Percentiles rank a stretch among this genome's conserved stretches.
phyloP scores from a whole-genome alignment of 1,284 basidiomycete species.

The Amylostereum areolatum region DNA sequence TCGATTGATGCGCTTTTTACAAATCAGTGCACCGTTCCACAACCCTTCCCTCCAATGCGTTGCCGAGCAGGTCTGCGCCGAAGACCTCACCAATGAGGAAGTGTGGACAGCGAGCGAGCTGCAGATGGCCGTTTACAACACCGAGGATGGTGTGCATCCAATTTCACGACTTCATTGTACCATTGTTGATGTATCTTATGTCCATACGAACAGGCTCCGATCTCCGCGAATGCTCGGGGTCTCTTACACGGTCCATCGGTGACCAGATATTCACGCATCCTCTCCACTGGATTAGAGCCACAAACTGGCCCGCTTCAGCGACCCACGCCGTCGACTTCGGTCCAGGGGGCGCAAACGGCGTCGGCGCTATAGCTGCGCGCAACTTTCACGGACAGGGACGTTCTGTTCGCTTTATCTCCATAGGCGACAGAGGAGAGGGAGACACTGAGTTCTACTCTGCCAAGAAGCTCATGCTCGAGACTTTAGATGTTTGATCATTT shows the following conservation, averaged over 20 bases:
- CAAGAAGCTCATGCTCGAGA: too few relatives aligned
- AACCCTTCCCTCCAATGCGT: constrained; percentile 77
- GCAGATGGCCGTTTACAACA: constrained; percentile 85
- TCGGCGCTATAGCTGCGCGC: constrained; percentile 85
- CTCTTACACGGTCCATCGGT: constrained; percentile 74
- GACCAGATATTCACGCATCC: constrained; percentile 91
- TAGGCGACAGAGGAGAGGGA: constrained; percentile 82
- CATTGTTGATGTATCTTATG: constrained; percentile 7
- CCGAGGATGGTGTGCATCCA: constrained; percentile 72
- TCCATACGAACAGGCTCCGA: constrained; percentile 59
- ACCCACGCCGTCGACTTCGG: constrained; percentile 97
- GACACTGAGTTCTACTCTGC: constrained; percentile 82
- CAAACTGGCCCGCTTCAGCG: constrained; percentile 81
- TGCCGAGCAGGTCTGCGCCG: constrained; percentile 68
- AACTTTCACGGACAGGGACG: constrained; percentile 78
- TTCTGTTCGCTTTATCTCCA: constrained; percentile 84
- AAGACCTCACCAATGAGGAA: constrained; percentile 74
- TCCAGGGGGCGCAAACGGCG: constrained; percentile 90
- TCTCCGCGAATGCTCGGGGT: constrained; percentile 58
- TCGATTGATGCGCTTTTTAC: constrained; percentile 84
- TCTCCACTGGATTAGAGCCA: constrained; percentile 91
- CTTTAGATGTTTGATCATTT: too few relatives aligned
- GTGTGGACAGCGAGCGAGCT: constrained; percentile 78
- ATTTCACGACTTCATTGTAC: constrained; percentile 5
- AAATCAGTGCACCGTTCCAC: constrained; percentile 94